A percentile compares a stretch with the other conserved stretches of the same genome.
Evolutionary conservation across 805 yeast species (phyloP).

Genomic region (Lipomyces sp.): DNA sequence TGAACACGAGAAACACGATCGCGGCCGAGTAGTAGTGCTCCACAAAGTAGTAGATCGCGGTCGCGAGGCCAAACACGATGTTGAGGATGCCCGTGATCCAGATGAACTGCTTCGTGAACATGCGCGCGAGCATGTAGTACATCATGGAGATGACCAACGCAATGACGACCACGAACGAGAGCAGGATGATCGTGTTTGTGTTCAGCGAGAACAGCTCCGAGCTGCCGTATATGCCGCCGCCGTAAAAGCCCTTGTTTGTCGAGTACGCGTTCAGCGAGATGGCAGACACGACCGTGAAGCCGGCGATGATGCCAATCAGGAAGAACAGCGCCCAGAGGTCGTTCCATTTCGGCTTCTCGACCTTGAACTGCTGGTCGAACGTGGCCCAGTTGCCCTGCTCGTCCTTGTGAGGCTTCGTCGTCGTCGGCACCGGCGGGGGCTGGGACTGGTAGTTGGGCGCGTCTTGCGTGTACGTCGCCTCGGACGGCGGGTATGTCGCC

Average conservation of each 20-base stretch:
- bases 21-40: conserved; percentile 76
- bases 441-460: conserved; percentile 17
- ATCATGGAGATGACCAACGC: conserved; percentile 55
- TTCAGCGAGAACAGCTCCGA: conserved; percentile 59
- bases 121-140: conserved; percentile 60
- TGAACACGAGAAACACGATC: conserved; percentile 64
- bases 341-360: conserved; percentile 60
- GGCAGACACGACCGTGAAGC: conserved; percentile 68
- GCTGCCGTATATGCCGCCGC: conserved; percentile 58
- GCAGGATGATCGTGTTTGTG: conserved; percentile 69
- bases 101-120: conserved; percentile 65
- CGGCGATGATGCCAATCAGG: conserved; percentile 49
- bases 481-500: conserved; percentile 23
- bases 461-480: conserved; percentile 8
- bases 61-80: conserved; percentile 65
- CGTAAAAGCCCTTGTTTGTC: conserved; percentile 52
- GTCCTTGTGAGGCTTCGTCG: conserved; percentile 1
- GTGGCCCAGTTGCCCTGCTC: conserved; percentile 38
- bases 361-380: conserved; percentile 67
- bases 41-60: conserved; percentile 70
- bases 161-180: conserved; percentile 61
- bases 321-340: conserved; percentile 65
- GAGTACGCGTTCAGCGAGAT: conserved; percentile 65
- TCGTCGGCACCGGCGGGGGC: conserved; percentile 3
- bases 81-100: conserved; percentile 65